Conservation (phyloP, 768 basidiomycete genomes). For the Pisolithus microcarpus region DNA sequence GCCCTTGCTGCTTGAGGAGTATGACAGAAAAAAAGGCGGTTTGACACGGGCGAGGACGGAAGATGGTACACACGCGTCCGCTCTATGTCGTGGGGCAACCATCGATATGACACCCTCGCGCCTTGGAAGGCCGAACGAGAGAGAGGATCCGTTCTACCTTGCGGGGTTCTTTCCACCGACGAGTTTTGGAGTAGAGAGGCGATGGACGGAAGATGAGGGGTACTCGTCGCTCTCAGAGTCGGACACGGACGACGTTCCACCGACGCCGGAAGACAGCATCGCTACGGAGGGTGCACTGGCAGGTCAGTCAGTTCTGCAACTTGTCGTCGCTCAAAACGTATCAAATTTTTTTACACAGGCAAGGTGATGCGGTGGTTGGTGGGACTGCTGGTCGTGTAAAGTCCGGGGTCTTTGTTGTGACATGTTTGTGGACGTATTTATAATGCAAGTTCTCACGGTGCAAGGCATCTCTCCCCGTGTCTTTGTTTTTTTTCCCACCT, state of each 20-base stretch:
- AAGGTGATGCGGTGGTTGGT: slow-evolving; percentile 4
- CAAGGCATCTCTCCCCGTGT: slow-evolving; percentile 20
- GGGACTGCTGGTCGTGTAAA: neutral
- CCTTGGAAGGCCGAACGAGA: slow-evolving; percentile 20
- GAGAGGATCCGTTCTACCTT: slow-evolving; percentile 44
- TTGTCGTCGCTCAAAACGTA: too few species aligned
- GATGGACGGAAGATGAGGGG: slow-evolving; percentile 30
- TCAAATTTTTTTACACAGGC: neutral
- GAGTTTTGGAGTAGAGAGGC: slow-evolving; percentile 11
- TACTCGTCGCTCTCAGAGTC: slow-evolving; percentile 34
- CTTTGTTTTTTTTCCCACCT: slow-evolving; percentile 39
- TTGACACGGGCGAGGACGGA: slow-evolving; percentile 3
- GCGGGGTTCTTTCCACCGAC: slow-evolving; percentile 41
- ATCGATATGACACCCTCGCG: neutral
- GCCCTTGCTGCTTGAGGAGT: slow-evolving; percentile 11
- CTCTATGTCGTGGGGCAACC: neutral
- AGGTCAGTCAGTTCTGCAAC: neutral
- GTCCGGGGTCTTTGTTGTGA: slow-evolving; percentile 7
- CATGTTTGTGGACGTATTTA: slow-evolving; percentile 7
- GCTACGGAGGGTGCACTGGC: neutral
- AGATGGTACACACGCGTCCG: neutral
- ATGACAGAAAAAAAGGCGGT: neutral
- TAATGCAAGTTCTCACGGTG: slow-evolving; percentile 23
- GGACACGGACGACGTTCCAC: slow-evolving; percentile 8
- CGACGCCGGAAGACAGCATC: slow-evolving; percentile 17